phyloP scores from a whole-genome alignment of 78 protist genomes.

The Dictyostelium discoideum region dicty_2.7 NC_007091.3:4339501-4340000 shows the following conservation, averaged over 20 bases:
- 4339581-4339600: slow-evolving; percentile 5
- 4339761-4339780: slow-evolving; percentile 70
- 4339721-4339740: not conserved
- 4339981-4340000: not conserved
- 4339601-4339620: not conserved
- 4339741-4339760: slow-evolving; percentile 42
- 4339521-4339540: slow-evolving; percentile 5
- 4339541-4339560: not conserved
- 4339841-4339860: not conserved
- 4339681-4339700: not conserved
- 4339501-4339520: not conserved
- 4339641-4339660: not conserved
- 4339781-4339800: slow-evolving; percentile 59
- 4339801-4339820: slow-evolving; percentile 36
- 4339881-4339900: slow-evolving; percentile 40
- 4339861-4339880: slow-evolving; percentile 22
- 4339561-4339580: not conserved
- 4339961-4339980: not conserved
- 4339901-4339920: slow-evolving; percentile 6
- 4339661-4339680: not conserved
- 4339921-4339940: not conserved
- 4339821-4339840: slow-evolving; percentile 49
- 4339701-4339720: slow-evolving; percentile 35
- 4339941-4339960: no score
- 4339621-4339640: not conserved